A percentile compares a stretch with the other conserved stretches of the same genome.
These are phyloP conservation scores for Canna indica DNA, from an alignment of 176 grass and related monocot genomes.

Conservation along the genomic window DNA sequence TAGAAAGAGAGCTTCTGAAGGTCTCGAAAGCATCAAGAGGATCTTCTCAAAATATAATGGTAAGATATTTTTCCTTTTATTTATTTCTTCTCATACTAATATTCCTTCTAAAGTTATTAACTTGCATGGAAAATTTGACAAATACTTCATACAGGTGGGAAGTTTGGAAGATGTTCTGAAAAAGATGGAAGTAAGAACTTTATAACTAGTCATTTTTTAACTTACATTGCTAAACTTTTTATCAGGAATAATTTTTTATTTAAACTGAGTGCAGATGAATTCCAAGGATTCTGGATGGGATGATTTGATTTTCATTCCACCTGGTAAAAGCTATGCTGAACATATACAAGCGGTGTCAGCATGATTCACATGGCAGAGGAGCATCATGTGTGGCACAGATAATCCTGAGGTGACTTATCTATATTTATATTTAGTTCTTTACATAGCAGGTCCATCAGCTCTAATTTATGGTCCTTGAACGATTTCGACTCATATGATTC, in stretches of 20 bases:
- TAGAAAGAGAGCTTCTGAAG: constrained; percentile 79
- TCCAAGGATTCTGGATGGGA: constrained; percentile 88
- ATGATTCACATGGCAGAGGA: constrained; percentile 13
- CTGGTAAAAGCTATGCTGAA: constrained; percentile 67
- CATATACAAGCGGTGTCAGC: constrained; percentile 75
- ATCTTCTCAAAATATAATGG: constrained; percentile 72
- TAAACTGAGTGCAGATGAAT: constrained; percentile 53
- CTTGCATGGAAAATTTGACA: constrained; percentile 10
- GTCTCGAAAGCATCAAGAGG: constrained; percentile 44
- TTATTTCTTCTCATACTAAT: neutral
- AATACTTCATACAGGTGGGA: constrained; percentile 52
- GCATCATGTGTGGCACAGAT: neutral
- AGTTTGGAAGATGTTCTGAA: constrained; percentile 92
- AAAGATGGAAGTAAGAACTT: constrained; percentile 82
- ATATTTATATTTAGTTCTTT: neutral
- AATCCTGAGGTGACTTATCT: neutral
- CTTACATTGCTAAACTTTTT: too few species aligned
- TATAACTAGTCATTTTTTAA: too few species aligned
- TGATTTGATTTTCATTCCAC: constrained; percentile 97
- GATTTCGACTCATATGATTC: neutral
- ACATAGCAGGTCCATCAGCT: neutral
- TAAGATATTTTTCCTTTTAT: constrained; percentile 23
- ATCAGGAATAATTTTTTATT: neutral
- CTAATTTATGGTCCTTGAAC: neutral
- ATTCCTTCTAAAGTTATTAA: neutral